Evolutionary conservation across 2,329 filamentous ascomycete genomes (phyloP).

Genomic region (Tolypocladium inflatum): DNA sequence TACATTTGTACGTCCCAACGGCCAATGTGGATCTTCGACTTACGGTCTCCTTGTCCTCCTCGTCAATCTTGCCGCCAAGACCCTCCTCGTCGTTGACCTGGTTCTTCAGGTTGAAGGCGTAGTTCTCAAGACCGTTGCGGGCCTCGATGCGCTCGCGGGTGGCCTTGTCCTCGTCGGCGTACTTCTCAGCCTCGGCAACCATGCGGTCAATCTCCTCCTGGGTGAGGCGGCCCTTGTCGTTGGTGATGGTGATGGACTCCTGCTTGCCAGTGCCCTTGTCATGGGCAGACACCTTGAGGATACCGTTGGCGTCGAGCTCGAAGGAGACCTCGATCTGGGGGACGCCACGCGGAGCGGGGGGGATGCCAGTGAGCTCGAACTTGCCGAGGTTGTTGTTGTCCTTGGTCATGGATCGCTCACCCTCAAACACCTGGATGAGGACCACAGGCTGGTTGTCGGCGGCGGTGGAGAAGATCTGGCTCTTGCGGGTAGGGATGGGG

Average conservation of each 20-base stretch:
- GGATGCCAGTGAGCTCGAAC: constrained; percentile 95
- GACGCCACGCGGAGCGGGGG: constrained; percentile 88
- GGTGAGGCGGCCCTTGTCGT: constrained; percentile 96
- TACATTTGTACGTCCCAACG: constrained; percentile 2
- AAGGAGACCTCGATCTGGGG: constrained; percentile 98
- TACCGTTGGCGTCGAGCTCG: constrained; percentile 96
- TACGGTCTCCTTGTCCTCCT: constrained; percentile 95
- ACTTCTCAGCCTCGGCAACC: constrained; percentile 97
- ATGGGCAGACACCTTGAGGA: constrained; percentile 88
- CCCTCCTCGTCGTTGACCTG: constrained; percentile 95
- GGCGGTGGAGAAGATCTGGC: constrained; percentile 94
- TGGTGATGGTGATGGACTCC: constrained; percentile 97
- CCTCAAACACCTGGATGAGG: constrained; percentile 91
- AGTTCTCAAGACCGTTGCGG: constrained; percentile 96
- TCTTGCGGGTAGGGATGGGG: constrained; percentile 90
- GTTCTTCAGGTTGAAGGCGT: constrained; percentile 98
- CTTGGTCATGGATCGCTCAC: constrained; percentile 88
- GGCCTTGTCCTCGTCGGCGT: constrained; percentile 98
- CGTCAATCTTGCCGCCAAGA: constrained; percentile 95
- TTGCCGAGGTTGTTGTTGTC: constrained; percentile 97
- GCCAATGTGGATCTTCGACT: constrained; percentile 26
- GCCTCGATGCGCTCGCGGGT: constrained; percentile 95
- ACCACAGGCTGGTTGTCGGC: constrained; percentile 96
- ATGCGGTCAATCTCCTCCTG: constrained; percentile 98
- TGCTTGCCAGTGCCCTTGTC: constrained; percentile 98